Evolutionary conservation across 495 filamentous ascomycete genomes (phyloP), one percentile per base, ranked within the genome.

Genomic region (Pyronema domesticum): DNA sequence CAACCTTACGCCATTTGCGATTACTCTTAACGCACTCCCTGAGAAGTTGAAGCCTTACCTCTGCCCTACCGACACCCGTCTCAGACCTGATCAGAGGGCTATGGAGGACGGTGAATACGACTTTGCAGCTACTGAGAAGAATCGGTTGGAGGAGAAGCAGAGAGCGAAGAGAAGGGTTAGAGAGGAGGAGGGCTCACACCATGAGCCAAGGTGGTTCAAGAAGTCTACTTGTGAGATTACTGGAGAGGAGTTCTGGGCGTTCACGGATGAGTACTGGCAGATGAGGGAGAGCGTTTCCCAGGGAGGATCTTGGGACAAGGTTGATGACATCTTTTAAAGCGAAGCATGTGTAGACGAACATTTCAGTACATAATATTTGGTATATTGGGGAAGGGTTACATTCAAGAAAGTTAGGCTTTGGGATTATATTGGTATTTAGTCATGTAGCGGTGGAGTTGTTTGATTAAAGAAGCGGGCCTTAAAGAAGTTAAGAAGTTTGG

Each of bases 51-150:
- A 69, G 37, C 74, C 80, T 5, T 76, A 80, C 68, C 70, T 98
- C 7, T 83, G 89, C 37, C 93, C 93, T 5, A 98, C 91, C 0
- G 91, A 98, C 66, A 91, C 89, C 7, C 75, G 91, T 11, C 71
- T 93, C 37, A 75, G 91, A 14, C 93, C 91, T 0, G 91, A 98
- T 66, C 91, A 98, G 70, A 76, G 93, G n/a, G 91, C 91, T 0
- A 98, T 98, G 91, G 91, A 98, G 67, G 88, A 95, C 52, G 91
- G 93, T 7, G 79, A 87, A 66, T 98, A 98, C 61, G 87, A 94
- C 60, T 70, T 93, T 46, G 91, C 91, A 8, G 93, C 91, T 0
- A 75, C 73, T 17, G 91, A 98, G 74, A 98, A 98, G 75, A 89
- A 93, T 62, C 76, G 93, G 8, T 76, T 98, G 0, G 91, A 98